A percentile compares a stretch with the other conserved stretches of the same genome.
Conservation (phyloP, 1,284 basidiomycete species). For the Rhodotorula mucilaginosa region DNA sequence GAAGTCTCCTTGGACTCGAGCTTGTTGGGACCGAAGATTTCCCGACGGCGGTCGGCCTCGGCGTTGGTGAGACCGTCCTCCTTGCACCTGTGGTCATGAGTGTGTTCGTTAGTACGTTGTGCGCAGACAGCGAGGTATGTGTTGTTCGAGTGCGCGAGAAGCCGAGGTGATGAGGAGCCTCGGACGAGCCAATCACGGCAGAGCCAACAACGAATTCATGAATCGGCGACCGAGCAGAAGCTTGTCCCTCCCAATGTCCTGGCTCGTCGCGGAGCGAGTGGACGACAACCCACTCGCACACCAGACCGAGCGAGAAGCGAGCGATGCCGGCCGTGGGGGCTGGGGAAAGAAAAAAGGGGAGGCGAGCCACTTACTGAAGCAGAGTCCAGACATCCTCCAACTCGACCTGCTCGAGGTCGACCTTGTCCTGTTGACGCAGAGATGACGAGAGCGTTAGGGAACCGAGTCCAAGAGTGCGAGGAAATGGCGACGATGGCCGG, state of each 20-base stretch:
- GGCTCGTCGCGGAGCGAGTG: background rate
- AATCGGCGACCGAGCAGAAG: too few relatives aligned
- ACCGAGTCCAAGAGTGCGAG: background rate
- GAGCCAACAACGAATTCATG: background rate
- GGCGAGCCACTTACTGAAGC: conserved; percentile 66
- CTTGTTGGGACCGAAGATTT: conserved; percentile 94
- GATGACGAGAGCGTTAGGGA: conserved; percentile 67
- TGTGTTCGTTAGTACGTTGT: background rate
- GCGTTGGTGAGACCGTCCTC: conserved; percentile 72
- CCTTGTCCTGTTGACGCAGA: conserved; percentile 68
- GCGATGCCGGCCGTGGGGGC: background rate
- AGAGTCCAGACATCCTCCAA: conserved; percentile 96
- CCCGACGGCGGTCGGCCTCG: conserved; percentile 81
- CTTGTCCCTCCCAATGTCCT: background rate
- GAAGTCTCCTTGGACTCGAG: conserved; percentile 88
- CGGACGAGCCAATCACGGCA: background rate
- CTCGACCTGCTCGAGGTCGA: conserved; percentile 94
- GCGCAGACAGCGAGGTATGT: background rate
- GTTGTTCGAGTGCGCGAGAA: background rate
- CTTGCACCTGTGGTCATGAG: conserved; percentile 44
- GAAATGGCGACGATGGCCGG: background rate
- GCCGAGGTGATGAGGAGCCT: background rate
- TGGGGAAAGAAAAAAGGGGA: background rate
- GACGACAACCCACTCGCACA: too few relatives aligned
- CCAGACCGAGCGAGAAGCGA: background rate